phyloP scores from a whole-genome alignment of 441 rosid genomes.

The Gossypium lobatum region DNA sequence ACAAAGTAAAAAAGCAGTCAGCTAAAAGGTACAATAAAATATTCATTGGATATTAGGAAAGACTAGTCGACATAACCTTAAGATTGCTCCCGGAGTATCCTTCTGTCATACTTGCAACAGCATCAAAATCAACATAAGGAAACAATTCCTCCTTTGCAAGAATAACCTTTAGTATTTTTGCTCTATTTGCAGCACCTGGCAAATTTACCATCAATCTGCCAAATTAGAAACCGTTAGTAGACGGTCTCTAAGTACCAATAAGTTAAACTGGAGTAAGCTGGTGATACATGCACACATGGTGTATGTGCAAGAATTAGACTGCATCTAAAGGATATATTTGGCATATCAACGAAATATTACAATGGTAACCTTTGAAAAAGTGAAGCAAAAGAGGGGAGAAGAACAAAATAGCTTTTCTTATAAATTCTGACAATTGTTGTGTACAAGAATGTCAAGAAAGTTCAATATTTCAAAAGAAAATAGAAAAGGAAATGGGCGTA shows the following conservation, averaged over 20 bases:
- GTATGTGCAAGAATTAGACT: not conserved
- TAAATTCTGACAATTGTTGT: not conserved
- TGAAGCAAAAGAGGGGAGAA: not conserved
- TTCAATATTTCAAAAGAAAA: not conserved
- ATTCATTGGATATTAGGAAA: not conserved
- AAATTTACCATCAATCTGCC: conserved; percentile 82
- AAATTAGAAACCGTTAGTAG: conserved; percentile 1
- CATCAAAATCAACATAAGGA: conserved; percentile 65
- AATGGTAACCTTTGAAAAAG: not conserved
- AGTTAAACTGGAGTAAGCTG: not conserved
- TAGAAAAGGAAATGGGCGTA: not conserved
- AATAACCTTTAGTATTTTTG: conserved; percentile 73
- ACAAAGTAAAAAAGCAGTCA: conserved; percentile 9
- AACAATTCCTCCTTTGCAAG: conserved; percentile 80
- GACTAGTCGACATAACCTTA: conserved; percentile 44
- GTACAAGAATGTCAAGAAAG: not conserved
- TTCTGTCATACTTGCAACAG: conserved; percentile 65
- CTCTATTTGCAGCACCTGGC: conserved; percentile 80
- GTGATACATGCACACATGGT: not conserved
- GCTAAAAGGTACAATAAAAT: not conserved
- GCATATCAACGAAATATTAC: not conserved
- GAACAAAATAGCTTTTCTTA: not conserved
- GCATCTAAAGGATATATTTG: not conserved
- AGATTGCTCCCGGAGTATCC: conserved; percentile 92
- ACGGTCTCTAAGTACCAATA: not conserved